These are phyloP conservation scores for Neoboletus brunneissimus DNA, from an alignment of 768 basidiomycete species.

Conservation along the genomic window DNA sequence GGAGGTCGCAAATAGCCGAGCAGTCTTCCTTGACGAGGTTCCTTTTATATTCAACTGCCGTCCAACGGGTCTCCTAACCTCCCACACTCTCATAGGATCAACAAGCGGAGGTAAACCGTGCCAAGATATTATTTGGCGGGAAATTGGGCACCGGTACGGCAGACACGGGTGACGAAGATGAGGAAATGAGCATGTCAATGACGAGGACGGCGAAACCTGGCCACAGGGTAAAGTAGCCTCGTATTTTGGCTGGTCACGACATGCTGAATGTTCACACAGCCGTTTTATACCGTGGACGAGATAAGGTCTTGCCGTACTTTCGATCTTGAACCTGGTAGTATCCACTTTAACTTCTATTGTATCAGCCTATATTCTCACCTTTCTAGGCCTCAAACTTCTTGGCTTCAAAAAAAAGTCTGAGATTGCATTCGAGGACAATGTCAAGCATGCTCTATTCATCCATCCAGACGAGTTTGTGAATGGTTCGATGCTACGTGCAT, in stretches of 20 bases:
- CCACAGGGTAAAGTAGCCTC: slow-evolving; percentile 41
- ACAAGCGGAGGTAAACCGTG: slow-evolving; percentile 28
- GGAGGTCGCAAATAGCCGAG: slow-evolving; percentile 71
- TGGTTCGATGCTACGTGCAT: not conserved
- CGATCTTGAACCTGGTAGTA: slow-evolving; percentile 69
- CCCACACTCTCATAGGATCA: slow-evolving; percentile 20
- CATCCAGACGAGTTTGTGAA: slow-evolving; percentile 87
- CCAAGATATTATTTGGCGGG: slow-evolving; percentile 31
- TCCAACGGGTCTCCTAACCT: slow-evolving; percentile 1
- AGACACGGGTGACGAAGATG: slow-evolving; percentile 32
- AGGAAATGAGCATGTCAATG: slow-evolving; percentile 38
- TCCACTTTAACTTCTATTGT: not conserved
- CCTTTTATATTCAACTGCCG: not conserved
- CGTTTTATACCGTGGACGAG: slow-evolving; percentile 84
- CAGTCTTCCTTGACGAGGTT: slow-evolving; percentile 74
- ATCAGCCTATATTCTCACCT: not conserved
- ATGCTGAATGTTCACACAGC: slow-evolving; percentile 39
- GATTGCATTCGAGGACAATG: slow-evolving; percentile 81
- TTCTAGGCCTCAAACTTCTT: slow-evolving; percentile 78
- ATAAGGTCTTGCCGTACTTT: slow-evolving; percentile 78
- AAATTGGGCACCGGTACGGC: slow-evolving; percentile 37
- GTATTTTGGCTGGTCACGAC: not conserved
- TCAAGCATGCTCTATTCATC: slow-evolving; percentile 89
- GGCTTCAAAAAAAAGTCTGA: slow-evolving; percentile 80
- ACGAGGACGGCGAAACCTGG: slow-evolving; percentile 48